A percentile compares a stretch with the other conserved stretches of the same genome.
phyloP scores from a whole-genome alignment of 176 grass and related monocot species.

The Carex pumila region DNA sequence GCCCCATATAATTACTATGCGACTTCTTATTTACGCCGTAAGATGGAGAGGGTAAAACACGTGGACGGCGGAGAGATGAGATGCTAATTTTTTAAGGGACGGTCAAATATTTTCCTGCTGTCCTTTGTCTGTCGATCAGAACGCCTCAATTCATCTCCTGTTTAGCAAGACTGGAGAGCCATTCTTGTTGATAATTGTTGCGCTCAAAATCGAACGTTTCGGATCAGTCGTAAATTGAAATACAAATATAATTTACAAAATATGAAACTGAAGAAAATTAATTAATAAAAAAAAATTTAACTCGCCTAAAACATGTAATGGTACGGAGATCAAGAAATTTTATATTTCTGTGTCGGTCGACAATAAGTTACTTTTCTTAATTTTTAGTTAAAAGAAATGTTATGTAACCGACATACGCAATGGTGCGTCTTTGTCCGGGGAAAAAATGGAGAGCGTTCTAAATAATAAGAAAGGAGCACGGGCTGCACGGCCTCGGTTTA shows the following conservation, averaged over 20 bases:
- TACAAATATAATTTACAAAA: no score
- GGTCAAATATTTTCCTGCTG: not conserved
- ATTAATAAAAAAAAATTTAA: not conserved
- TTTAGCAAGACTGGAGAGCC: not conserved
- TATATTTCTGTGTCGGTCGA: no score
- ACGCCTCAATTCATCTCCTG: not conserved
- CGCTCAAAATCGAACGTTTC: no score
- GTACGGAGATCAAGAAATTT: no score
- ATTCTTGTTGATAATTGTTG: no score
- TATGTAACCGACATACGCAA: not conserved
- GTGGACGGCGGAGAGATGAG: not conserved
- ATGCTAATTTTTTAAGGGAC: not conserved
- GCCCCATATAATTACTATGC: not conserved
- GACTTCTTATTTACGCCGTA: not conserved
- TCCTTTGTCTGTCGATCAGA: not conserved
- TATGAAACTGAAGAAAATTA: no score
- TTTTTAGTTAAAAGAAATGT: not conserved
- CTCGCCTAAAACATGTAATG: not conserved
- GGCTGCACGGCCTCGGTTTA: not conserved
- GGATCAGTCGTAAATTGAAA: no score
- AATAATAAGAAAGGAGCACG: not conserved
- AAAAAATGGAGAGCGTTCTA: not conserved
- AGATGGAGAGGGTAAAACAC: not conserved
- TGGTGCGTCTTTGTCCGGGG: not conserved
- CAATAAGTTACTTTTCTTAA: no score